Base-by-base conservation (phyloP, 352 stramenopile genomes). In the Pythium aquatile region DNA sequence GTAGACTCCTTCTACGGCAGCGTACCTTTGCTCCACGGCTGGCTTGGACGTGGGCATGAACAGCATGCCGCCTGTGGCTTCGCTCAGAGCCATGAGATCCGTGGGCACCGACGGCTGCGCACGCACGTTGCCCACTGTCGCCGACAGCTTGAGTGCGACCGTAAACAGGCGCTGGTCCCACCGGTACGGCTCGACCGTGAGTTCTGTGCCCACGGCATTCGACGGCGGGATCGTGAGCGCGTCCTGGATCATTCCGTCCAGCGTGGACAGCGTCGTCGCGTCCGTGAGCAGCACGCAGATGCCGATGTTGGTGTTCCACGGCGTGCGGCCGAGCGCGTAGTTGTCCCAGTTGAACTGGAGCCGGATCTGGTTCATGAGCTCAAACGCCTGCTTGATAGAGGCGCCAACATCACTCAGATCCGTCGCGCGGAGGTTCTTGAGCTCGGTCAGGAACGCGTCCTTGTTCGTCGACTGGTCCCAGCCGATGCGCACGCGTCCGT, bases 311-410 rank as follows among this genome's bases (percentile, higher is more conserved):
- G 87, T 93, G 63, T 93, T 96, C 82, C 83, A 94, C 0, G 87
- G 82, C 33, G 81, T 74, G 33, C 87, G 75, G 3, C 87, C 87
- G 20, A 96, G 74, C 20, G 57, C 87, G 70, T 96, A 96, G 63
- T 82, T 93, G 78, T 96, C 87, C 81, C 85, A 96, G 61, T 92
- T 91, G 69, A 93, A 90, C 73, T 93, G 85, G 44, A 93, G 74
- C 1, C 87, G 87, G 66, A 94, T 90, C 70, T 93, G 87, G 66
- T 96, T 96, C 83, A 96, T 94, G 58, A 96, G 79, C 30, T 96
- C 85, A 42, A 93, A 93, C 20, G 85, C 85, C 61, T 93, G 85
- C 56, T 83, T 83, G 11, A 96, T 70, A 11, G 84, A 83, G 2
- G 70, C 66, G 44, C 87, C 86, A 7, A 94, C 61, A 59, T 94